Conservation (phyloP, 805 yeast species). For the Yarrowia sp. region DNA sequence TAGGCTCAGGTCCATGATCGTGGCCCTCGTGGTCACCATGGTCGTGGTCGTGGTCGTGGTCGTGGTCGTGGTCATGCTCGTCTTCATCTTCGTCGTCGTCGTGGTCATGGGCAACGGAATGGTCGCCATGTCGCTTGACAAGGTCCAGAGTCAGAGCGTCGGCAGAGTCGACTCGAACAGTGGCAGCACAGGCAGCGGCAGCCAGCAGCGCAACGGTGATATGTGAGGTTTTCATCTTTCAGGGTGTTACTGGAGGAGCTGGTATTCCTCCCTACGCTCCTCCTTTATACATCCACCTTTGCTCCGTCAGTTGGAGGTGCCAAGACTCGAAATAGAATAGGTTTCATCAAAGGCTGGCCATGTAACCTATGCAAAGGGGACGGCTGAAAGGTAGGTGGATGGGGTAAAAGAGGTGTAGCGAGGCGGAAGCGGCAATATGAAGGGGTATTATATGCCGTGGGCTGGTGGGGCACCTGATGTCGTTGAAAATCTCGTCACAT, state of each 20-base stretch:
- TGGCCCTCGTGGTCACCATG: not conserved
- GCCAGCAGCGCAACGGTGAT: constrained; percentile 21
- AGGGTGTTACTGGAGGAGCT: not conserved
- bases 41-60: constrained; percentile 5
- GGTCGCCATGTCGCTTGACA: constrained; percentile 35
- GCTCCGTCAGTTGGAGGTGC: constrained; percentile 21
- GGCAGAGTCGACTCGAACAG: constrained; percentile 6
- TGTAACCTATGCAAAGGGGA: constrained; percentile 18
- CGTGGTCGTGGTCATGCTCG: constrained; percentile 4
- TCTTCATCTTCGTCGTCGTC: constrained; percentile 7
- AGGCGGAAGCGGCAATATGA: not conserved
- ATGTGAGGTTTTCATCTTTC: constrained; percentile 10
- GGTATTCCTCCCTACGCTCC: not conserved
- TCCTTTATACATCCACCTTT: constrained; percentile 5
- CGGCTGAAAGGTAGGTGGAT: no score
- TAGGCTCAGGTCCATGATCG: constrained; percentile 14
- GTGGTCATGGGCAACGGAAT: constrained; percentile 14
- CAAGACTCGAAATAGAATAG: constrained; percentile 30
- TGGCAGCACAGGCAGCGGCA: constrained; percentile 7
- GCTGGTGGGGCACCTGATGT: no score
- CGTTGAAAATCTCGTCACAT: no score
- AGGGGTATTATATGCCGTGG: constrained; percentile 8
- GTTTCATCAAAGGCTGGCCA: constrained; percentile 29
- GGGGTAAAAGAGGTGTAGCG: no score
- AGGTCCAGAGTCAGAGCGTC: not conserved